Evolutionary conservation across 331 rosid species (phyloP).

Genomic region (Quercus phellos): DNA sequence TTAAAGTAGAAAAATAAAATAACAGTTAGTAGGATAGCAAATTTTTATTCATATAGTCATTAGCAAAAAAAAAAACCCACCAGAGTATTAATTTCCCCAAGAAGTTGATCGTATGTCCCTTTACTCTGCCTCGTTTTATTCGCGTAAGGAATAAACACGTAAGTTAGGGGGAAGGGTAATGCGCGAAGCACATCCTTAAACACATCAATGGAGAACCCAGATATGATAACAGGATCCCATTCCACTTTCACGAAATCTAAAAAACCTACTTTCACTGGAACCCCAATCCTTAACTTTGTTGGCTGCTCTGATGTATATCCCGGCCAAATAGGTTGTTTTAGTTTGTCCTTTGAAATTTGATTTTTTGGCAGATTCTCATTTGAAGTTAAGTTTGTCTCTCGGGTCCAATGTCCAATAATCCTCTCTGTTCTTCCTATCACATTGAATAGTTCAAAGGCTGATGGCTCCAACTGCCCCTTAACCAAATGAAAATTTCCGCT

Average conservation of each 20-base stretch:
- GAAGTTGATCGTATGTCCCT: constrained; percentile 1
- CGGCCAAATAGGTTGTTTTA: constrained; percentile 24
- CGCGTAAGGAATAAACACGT: neutral
- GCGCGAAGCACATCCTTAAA: neutral
- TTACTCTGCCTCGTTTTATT: neutral
- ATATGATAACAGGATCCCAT: neutral
- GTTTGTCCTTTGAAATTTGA: neutral
- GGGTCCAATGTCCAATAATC: constrained; percentile 24
- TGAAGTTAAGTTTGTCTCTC: neutral
- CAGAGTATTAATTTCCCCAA: neutral
- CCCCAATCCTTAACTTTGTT: constrained; percentile 32
- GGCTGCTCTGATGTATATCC: constrained; percentile 20
- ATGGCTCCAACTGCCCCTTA: constrained; percentile 12
- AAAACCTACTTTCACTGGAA: constrained; percentile 2
- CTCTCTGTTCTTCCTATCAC: constrained; percentile 12
- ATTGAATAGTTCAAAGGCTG: constrained; percentile 29
- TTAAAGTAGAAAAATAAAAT: no score
- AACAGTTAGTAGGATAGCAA: no score
- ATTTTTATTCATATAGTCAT: no score
- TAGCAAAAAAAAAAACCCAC: no score
- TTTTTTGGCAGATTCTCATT: neutral
- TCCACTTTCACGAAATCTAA: constrained; percentile 3
- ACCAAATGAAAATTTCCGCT: constrained; percentile 18
- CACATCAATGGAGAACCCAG: constrained; percentile 12
- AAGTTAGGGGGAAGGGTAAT: constrained; percentile 3